phyloP scores from a whole-genome alignment of 148 eudicot genomes.

The Tetragonia tetragonoides region DNA sequence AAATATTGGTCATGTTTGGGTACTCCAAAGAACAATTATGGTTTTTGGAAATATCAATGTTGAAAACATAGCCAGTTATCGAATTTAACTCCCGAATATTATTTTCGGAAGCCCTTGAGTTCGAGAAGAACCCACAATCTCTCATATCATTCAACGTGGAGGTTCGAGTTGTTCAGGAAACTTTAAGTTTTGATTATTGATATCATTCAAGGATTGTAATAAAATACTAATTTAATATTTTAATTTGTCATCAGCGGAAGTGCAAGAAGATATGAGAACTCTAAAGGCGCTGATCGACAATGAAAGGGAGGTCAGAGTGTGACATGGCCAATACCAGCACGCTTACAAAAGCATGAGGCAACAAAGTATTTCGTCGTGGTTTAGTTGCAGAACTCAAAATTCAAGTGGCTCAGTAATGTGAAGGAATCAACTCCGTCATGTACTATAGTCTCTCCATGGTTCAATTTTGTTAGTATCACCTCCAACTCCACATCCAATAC shows the following conservation, averaged over 20 bases:
- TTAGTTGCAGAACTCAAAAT: conserved; percentile 70
- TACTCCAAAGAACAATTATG: too few species aligned
- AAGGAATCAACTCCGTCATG: conserved; percentile 67
- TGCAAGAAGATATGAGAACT: conserved; percentile 58
- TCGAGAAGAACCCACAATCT: too few species aligned
- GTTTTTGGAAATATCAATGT: too few species aligned
- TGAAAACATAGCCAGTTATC: too few species aligned
- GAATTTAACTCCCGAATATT: too few species aligned
- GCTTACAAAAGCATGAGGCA: conserved; percentile 46
- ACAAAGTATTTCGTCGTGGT: conserved; percentile 61
- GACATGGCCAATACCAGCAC: conserved; percentile 36
- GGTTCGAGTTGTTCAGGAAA: too few species aligned
- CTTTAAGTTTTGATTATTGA: too few species aligned
- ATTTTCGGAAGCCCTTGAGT: too few species aligned
- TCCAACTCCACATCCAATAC: conserved; percentile 62
- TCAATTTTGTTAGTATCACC: conserved; percentile 65
- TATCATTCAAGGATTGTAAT: too few species aligned
- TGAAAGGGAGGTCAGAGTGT: conserved; percentile 45
- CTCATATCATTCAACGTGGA: too few species aligned
- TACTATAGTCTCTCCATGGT: conserved; percentile 75
- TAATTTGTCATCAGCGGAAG: conserved; percentile 39
- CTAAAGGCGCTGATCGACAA: conserved; percentile 49
- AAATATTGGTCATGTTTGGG: too few species aligned
- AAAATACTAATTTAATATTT: too few species aligned
- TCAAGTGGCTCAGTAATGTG: conserved; percentile 63